Evolutionary conservation across 2,329 filamentous ascomycete species (phyloP).

Genomic region (Ophiostoma piceae): DNA sequence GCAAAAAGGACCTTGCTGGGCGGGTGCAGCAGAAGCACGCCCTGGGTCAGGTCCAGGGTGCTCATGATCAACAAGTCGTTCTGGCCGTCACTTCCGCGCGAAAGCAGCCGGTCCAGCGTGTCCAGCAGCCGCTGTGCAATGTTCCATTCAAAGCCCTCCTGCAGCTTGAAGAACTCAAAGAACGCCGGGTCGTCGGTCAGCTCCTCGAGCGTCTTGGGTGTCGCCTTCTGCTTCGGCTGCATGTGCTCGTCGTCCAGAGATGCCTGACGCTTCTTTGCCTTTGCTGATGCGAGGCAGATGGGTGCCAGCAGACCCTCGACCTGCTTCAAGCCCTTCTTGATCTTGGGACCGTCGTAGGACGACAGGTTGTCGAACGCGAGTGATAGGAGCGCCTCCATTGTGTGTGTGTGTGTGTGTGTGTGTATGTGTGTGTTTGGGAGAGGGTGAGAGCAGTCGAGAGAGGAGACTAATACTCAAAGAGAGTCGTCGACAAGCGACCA

Average conservation of each 20-base stretch:
- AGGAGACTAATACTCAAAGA: not conserved
- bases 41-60: constrained; percentile 83
- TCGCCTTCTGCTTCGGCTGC: constrained; percentile 32
- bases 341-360: constrained; percentile 81
- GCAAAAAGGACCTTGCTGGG: constrained; percentile 82
- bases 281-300: constrained; percentile 69
- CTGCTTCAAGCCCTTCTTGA: constrained; percentile 88
- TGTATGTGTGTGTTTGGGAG: constrained; percentile 28
- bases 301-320: constrained; percentile 91
- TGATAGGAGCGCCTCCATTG: constrained; percentile 86
- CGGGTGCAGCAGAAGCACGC: constrained; percentile 79
- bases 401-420: constrained; percentile 31
- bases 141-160: constrained; percentile 98
- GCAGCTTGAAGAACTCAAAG: constrained; percentile 90
- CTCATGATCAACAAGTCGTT: constrained; percentile 86
- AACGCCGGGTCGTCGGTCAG: constrained; percentile 81
- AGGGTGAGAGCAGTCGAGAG: not conserved
- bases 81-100: constrained; percentile 47
- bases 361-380: constrained; percentile 95
- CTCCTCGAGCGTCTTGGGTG: constrained; percentile 60
- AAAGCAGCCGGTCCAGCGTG: constrained; percentile 31
- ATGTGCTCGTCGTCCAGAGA: constrained; percentile 28
- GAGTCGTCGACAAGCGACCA: not conserved
- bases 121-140: constrained; percentile 79
- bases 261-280: constrained; percentile 26